Base-by-base conservation (phyloP, 2,329 filamentous ascomycete genomes). In the Colletotrichum tropicicola region DNA sequence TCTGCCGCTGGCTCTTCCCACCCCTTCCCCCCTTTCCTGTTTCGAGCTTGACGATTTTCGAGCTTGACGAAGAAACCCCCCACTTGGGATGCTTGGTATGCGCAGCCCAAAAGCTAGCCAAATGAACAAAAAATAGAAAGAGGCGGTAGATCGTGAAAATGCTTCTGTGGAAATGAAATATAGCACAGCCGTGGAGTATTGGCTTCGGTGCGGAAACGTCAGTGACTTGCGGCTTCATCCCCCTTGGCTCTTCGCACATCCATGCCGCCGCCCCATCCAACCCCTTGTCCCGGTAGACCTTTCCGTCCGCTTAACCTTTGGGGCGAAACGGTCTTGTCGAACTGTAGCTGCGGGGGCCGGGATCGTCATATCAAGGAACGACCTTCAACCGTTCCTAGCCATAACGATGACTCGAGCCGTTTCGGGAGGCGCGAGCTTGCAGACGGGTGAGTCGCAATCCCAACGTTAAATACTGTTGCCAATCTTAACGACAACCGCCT, bases 391-490 rank as follows among this genome's bases (percentile, higher is more conserved):
- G 35, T 61, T 21, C 59, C 35, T 39, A 30, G 28, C 28, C 49
- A 65, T 51, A 51, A 21, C 35, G 49, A 62, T 65, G 62, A 65
- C 62, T 65, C 62, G 44, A 65, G 62, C 49, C 62, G 62, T 61
- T 56, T 62, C 62, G 57, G 37, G 56, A 61, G 49, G n/a, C 15
- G 35, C 27, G 51, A 62, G 27, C 43, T 54, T 60, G 32, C 41
- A 55, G 25, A 53, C 54, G 47, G 54, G 27, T 32, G 57, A 60
- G 10, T 60, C 56, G 41, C 51, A 51, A 39, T 51, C 43, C 44
- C 35, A 56, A 51, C 61, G 58, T 61, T 51, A 62, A 51, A 44
- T 47, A 55, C 51, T 32, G 62, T 65, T 57, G 57, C 57, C 51
- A 61, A 65, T 56, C 28, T 48, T 35, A 30, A 61, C 15, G 48